Evolutionary conservation across 2,329 filamentous ascomycete species (phyloP).

Genomic region (Calonectria crousiana): DNA sequence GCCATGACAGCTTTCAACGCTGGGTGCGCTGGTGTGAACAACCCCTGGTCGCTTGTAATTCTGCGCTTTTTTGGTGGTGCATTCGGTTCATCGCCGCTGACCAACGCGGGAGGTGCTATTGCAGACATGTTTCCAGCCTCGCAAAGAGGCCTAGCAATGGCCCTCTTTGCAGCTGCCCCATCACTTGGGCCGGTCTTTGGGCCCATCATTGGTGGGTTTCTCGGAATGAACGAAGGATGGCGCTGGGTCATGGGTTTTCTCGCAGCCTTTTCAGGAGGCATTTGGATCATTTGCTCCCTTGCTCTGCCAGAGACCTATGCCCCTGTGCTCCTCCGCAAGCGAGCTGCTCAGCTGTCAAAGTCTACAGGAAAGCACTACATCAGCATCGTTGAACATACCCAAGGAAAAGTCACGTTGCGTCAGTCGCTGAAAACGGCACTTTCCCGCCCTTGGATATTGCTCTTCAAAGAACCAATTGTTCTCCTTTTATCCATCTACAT

Average conservation of each 20-base stretch:
- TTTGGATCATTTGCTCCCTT: not conserved
- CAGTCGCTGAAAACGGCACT: not conserved
- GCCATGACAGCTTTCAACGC: not conserved
- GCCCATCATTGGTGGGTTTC: not conserved
- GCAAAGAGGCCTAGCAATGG: not conserved
- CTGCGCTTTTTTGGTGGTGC: constrained; percentile 75
- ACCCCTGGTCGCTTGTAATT: constrained; percentile 62
- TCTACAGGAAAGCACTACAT: not conserved
- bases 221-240: not conserved
- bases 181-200: not conserved
- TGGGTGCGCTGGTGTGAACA: not conserved
- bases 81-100: constrained; percentile 72
- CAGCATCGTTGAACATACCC: not conserved
- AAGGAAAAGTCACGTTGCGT: not conserved
- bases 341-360: not conserved
- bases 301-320: not conserved
- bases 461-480: not conserved
- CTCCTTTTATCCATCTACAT: not conserved
- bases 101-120: constrained; percentile 72
- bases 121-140: constrained; percentile 62
- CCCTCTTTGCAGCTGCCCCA: not conserved
- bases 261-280: not conserved
- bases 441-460: not conserved
- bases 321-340: not conserved
- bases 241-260: not conserved